Percentiles rank a stretch among this genome's conserved stretches.
Conservation (phyloP, 768 basidiomycete genomes). For the Podaxis sp. region DNA sequence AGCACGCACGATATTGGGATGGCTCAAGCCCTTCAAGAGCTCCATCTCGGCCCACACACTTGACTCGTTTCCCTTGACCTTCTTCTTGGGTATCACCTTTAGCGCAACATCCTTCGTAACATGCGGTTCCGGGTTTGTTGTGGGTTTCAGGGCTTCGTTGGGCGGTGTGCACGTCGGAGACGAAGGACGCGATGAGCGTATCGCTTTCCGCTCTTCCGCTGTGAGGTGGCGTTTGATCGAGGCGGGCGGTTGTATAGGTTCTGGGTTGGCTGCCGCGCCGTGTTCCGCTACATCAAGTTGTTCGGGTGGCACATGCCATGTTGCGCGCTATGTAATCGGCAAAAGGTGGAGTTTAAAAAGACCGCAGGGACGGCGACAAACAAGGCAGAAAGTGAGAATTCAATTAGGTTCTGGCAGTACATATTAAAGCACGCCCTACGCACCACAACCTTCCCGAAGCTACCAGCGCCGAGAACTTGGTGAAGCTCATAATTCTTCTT, state of each 20-base stretch:
- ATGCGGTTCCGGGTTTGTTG: conserved; percentile 24
- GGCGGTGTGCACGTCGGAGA: conserved; percentile 18
- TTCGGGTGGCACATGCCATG: conserved; percentile 71
- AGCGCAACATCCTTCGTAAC: conserved; percentile 72
- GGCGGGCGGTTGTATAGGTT: conserved; percentile 9
- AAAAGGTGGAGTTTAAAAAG: conserved; percentile 4
- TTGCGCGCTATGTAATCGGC: conserved; percentile 48
- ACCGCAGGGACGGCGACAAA: neutral
- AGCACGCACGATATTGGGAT: conserved; percentile 79
- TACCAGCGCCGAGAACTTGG: conserved; percentile 72
- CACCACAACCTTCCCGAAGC: conserved; percentile 90
- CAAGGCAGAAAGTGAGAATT: neutral
- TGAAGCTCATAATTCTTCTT: conserved; percentile 79
- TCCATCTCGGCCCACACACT: conserved; percentile 94
- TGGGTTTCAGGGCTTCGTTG: conserved; percentile 14
- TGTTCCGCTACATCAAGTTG: conserved; percentile 51
- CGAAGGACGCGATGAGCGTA: conserved; percentile 17
- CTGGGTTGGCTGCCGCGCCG: conserved; percentile 45
- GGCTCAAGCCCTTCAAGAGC: conserved; percentile 83
- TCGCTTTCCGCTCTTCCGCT: conserved; percentile 16
- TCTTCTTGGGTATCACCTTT: conserved; percentile 94
- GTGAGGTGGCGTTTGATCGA: conserved; percentile 13
- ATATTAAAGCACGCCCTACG: conserved; percentile 9
- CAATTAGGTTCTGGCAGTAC: neutral
- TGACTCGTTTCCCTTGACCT: conserved; percentile 86